A percentile compares a stretch with the other conserved stretches of the same genome.
These are phyloP conservation scores for Cyclotella distinguenda DNA, from an alignment of 108 stramenopile genomes.

Conservation along the genomic window DNA sequence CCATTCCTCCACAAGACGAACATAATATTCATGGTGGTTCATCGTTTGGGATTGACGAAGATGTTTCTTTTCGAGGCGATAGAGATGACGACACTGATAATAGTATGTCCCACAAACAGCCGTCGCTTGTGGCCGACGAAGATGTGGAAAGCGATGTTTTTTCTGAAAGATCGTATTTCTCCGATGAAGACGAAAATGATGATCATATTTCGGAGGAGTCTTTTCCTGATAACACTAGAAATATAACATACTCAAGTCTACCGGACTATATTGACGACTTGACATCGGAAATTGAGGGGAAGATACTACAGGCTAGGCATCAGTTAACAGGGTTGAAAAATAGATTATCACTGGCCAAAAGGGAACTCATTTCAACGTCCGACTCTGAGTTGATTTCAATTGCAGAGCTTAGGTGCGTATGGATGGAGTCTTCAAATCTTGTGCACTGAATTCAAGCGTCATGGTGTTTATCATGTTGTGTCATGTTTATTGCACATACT, in stretches of 20 bases:
- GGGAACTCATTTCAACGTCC: background rate
- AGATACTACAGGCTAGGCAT: background rate
- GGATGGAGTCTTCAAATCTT: background rate
- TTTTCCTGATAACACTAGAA: background rate
- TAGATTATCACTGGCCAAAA: conserved; percentile 4
- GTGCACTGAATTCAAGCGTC: too few relatives aligned
- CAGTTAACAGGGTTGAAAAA: conserved; percentile 6
- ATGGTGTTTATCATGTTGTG: background rate
- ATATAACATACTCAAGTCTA: background rate
- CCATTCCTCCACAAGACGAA: conserved; percentile 6
- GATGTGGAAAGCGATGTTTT: background rate
- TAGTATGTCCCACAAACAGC: background rate
- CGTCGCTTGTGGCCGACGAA: background rate
- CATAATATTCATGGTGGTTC: conserved; percentile 4
- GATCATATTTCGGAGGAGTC: background rate
- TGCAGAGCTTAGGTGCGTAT: background rate
- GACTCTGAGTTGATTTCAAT: background rate
- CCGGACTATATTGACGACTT: conserved; percentile 2
- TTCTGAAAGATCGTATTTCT: background rate
- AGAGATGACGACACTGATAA: conserved; percentile 13
- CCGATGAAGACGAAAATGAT: background rate
- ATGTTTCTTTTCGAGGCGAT: conserved; percentile 17
- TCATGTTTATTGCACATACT: too few relatives aligned
- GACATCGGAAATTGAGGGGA: conserved; percentile 12
- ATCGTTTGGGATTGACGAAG: too few relatives aligned